Evolutionary conservation across 2,329 filamentous ascomycete genomes (phyloP), one percentile per base, ranked within the genome.

Genomic region (Camptophora hylomeconis): DNA sequence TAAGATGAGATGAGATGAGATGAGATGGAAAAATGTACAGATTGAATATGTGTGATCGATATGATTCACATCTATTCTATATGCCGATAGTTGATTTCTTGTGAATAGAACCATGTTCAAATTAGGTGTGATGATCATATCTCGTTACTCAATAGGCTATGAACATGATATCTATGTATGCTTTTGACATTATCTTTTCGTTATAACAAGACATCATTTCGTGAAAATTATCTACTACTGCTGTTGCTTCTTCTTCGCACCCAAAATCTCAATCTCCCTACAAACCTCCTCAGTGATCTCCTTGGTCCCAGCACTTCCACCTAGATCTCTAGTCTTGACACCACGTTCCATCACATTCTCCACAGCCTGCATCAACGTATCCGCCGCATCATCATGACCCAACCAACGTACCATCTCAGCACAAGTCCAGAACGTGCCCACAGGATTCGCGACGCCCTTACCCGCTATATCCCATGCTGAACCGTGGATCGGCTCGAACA

Each of bases 381-480:
- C 62, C 0, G 72, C 68, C 0, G 70, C 72, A 3, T 63, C 56
- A 18, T 65, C 59, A 33, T 72, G 55, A 0, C 72, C 72, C n/a
- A 78, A 48, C 64, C 73, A 75, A 21, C 63, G 53, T 8, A 77
- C 58, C 68, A 81, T 72, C 57, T 78, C 75, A 4, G 73, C 71
- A 0, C 69, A 73, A 1, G 72, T 75, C 75, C 75, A 80, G 47
- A 78, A 75, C 5, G 72, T 74, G 5, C 67, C 73, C 0, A 78
- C 61, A 40, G 89, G 89, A 73, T 98, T 98, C 52, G 89, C 89
- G 46, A 95, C 78, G 45, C 73, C 80, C 74, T 94, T 84, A 60
- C 87, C 87, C 43, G 83, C 84, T 56, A 95, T 95, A 60, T 95
- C 87, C 37, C 87, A 87, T 36, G 87, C 87, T 44, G 84, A 93